These are phyloP conservation scores for Cytospora chrysosperma DNA, from an alignment of 2,329 filamentous ascomycete species.

Conservation along the genomic window DNA sequence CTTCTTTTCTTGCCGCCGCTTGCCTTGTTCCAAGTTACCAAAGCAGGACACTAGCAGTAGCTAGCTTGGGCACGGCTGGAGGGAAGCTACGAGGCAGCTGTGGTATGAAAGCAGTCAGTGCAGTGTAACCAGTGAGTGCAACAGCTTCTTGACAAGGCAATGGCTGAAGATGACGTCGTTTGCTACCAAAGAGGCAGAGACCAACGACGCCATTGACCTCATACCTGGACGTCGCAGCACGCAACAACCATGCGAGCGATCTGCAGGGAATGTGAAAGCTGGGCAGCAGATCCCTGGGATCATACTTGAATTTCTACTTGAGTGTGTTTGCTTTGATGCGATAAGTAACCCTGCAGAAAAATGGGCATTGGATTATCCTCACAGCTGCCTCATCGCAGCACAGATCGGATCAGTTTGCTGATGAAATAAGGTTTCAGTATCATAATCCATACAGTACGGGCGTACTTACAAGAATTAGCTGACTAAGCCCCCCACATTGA, in stretches of 20 bases:
- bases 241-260: neutral
- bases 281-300: neutral
- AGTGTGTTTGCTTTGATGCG: neutral
- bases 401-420: neutral
- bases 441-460: no score
- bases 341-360: neutral
- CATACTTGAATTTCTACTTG: neutral
- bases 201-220: conserved; percentile 16
- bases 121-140: neutral
- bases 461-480: neutral
- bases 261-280: neutral
- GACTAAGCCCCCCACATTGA: neutral
- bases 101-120: neutral
- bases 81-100: neutral
- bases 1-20: neutral
- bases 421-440: neutral
- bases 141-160: conserved; percentile 3
- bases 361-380: neutral
- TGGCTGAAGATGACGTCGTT: conserved; percentile 11
- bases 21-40: neutral
- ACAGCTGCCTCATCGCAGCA: no score
- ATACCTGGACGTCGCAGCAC: neutral
- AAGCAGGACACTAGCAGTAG: neutral
- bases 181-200: conserved; percentile 1
- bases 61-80: neutral